phyloP scores from a whole-genome alignment of 202 grass and related monocot species.

The Saccharum hybrid region DNA sequence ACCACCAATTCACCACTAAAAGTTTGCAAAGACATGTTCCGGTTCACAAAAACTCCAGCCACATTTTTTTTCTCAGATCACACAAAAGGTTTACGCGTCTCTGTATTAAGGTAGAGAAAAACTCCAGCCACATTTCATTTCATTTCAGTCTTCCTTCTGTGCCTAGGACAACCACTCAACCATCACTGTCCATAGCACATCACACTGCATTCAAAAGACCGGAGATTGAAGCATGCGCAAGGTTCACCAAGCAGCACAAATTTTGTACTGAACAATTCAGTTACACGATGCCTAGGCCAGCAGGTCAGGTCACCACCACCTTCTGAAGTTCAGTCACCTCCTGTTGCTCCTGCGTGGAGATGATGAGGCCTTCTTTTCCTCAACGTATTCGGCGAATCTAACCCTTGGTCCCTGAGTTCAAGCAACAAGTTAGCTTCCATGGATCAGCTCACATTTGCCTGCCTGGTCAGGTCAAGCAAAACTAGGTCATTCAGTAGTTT shows the following conservation, averaged over 20 bases:
- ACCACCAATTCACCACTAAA: too few species aligned
- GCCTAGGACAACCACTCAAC: too few species aligned
- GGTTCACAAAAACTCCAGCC: too few species aligned
- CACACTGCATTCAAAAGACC: too few species aligned
- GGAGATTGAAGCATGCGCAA: too few species aligned
- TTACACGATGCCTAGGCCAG: neutral
- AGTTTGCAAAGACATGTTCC: neutral
- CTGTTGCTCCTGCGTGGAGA: neutral
- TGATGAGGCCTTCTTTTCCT: slow-evolving; percentile 41
- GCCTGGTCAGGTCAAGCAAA: neutral
- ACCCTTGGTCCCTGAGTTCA: slow-evolving; percentile 64
- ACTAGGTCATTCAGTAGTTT: neutral
- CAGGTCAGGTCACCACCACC: neutral
- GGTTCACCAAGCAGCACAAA: neutral
- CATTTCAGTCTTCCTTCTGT: too few species aligned
- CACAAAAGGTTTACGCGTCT: too few species aligned
- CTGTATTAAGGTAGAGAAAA: too few species aligned
- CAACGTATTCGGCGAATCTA: slow-evolving; percentile 53
- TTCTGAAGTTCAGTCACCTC: slow-evolving; percentile 31
- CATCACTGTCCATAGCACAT: too few species aligned
- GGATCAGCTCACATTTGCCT: neutral
- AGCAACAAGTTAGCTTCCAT: neutral
- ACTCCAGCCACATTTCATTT: too few species aligned
- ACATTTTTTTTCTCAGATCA: too few species aligned
- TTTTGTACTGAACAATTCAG: neutral